Evolutionary conservation across 768 basidiomycete genomes (phyloP).

Genomic region (Podaxis sp.): DNA sequence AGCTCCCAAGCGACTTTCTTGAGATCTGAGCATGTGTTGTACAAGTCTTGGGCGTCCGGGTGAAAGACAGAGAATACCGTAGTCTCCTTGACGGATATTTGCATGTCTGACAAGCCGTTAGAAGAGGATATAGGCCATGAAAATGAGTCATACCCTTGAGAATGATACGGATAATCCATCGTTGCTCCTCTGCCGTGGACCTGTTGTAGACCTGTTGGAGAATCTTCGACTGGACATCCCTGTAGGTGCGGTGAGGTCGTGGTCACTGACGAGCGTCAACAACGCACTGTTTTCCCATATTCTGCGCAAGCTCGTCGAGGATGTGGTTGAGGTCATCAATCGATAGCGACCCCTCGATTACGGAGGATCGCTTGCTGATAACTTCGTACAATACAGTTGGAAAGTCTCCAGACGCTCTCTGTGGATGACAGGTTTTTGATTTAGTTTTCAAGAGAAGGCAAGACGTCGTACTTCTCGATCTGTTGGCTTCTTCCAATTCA

Average conservation of each 20-base stretch:
- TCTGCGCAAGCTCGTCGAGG: slow-evolving; percentile 74
- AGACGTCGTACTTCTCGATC: slow-evolving; percentile 55
- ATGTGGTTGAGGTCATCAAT: slow-evolving; percentile 83
- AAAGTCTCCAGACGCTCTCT: slow-evolving; percentile 85
- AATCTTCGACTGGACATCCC: slow-evolving; percentile 73
- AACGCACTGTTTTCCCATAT: slow-evolving; percentile 75
- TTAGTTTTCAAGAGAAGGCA: slow-evolving; percentile 3
- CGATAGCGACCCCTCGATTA: slow-evolving; percentile 69
- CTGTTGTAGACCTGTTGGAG: slow-evolving; percentile 77
- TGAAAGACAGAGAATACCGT: slow-evolving; percentile 92
- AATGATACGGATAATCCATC: slow-evolving; percentile 95
- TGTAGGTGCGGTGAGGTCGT: slow-evolving; percentile 28
- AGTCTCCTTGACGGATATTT: slow-evolving; percentile 91
- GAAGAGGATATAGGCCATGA: not conserved
- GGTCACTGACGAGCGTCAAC: not conserved
- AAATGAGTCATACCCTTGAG: slow-evolving; percentile 67
- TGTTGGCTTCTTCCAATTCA: slow-evolving; percentile 89
- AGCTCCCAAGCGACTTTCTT: slow-evolving; percentile 92
- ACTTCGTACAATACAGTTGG: slow-evolving; percentile 85
- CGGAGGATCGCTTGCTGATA: slow-evolving; percentile 79
- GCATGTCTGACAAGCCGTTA: slow-evolving; percentile 61
- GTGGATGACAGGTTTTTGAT: slow-evolving; percentile 1
- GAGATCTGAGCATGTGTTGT: slow-evolving; percentile 95
- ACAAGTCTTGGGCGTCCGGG: slow-evolving; percentile 90
- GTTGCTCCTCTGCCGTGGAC: slow-evolving; percentile 84